Evolutionary conservation across 2,329 filamentous ascomycete species (phyloP), one percentile per base, ranked within the genome.

Genomic region (Tolypocladium inflatum): DNA sequence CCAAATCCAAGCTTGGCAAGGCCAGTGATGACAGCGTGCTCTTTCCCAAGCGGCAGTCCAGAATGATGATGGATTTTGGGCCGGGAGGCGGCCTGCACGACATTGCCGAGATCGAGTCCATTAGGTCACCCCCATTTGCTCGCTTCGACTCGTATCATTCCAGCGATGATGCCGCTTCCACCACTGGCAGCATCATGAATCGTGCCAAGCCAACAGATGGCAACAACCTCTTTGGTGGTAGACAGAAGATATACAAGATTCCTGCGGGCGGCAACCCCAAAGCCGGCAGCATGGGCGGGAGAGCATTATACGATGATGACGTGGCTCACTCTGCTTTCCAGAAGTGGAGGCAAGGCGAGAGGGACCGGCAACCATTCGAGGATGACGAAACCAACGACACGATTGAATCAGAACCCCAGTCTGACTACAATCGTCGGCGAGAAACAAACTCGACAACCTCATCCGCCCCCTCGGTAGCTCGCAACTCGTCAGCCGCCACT

Each of bases 171-270:
- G 81, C 86, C 41, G 85, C 87, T 52, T 84, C 82, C 8, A 75
- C 76, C 4, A 75, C 78, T 11, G 75, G 84, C 1, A 91, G 89
- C 70, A 81, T 97, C n/a, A 93, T 97, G 89, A 87, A 80, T 65
- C 82, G 94, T 55, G 79, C 88, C 9, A 87, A 92, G 64, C 91
- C 90, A 0, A 86, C 84, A 1, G 93, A 97, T 68, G 91, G 93
- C 52, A 99, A 97, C 69, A 88, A 90, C 64, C 74, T 99, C 58
- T 99, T 99, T 73, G 94, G 94, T 58, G 94, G 94, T 19, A 85
- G 94, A 51, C 94, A 97, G 71, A 97, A 97, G 75, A 87, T 97
- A 42, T 97, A 95, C 73, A 92, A 91, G 71, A 89, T 96, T 62
- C 80, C 89, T 0, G 78, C 77, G 4, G 79, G 79, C 33, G 71